Percentiles rank a stretch among this genome's conserved stretches.
These are phyloP conservation scores for Capsella bursapastoris DNA, from an alignment of 345 rosid genomes.

Conservation along the genomic window DNA sequence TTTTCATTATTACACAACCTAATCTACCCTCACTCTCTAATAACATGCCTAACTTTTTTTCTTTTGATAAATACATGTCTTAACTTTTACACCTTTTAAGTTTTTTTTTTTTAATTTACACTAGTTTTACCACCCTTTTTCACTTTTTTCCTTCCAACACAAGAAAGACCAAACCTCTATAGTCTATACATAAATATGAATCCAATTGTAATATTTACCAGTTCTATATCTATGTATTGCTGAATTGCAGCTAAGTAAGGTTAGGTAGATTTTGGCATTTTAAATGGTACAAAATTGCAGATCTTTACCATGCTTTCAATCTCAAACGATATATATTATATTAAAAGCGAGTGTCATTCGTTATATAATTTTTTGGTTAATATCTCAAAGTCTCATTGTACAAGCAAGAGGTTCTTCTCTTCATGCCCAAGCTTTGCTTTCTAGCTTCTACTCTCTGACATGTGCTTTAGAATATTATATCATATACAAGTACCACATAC, in stretches of 20 bases:
- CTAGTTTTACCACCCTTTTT: not conserved
- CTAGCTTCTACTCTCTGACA: conserved; percentile 50
- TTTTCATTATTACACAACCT: conserved; percentile 46
- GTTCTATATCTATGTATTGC: not conserved
- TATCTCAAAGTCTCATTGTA: conserved; percentile 35
- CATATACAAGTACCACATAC: conserved; percentile 37
- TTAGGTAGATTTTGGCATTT: not conserved
- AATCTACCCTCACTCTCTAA: conserved; percentile 37
- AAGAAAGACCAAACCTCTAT: not conserved
- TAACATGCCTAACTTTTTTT: conserved; percentile 15
- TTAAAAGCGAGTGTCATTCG: not conserved
- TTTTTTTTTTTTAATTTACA: conserved; percentile 17
- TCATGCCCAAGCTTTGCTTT: conserved; percentile 71
- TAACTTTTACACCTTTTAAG: conserved; percentile 36
- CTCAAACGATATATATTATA: not conserved
- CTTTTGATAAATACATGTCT: conserved; percentile 32
- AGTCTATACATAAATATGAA: not conserved
- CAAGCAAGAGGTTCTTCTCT: conserved; percentile 76
- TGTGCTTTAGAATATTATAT: conserved; percentile 47
- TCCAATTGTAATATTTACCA: not conserved
- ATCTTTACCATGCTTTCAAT: not conserved
- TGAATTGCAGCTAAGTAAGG: not conserved
- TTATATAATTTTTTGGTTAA: not conserved
- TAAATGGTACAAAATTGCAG: not conserved
- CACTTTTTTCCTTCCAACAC: conserved; percentile 13